Evolutionary conservation across 768 basidiomycete species (phyloP).

Genomic region (Chiua virens): DNA sequence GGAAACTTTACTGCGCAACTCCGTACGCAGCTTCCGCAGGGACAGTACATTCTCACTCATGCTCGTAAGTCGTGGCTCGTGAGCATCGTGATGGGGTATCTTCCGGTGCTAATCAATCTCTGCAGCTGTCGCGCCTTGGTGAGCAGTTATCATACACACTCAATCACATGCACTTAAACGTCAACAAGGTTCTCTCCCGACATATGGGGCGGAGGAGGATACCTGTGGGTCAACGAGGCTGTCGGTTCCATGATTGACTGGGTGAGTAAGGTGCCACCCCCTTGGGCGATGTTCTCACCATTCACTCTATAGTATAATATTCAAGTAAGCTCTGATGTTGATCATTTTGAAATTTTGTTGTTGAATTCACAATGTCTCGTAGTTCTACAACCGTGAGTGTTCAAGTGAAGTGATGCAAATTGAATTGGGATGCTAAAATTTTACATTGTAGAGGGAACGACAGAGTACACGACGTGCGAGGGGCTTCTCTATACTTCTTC

Average conservation of each 20-base stretch:
- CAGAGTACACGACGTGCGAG: slow-evolving; percentile 38
- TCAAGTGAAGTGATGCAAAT: neutral
- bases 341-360: neutral
- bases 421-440: neutral
- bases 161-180: neutral
- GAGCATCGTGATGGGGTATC: neutral
- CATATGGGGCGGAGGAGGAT: neutral
- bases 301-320: slow-evolving; percentile 39
- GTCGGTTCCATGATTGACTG: slow-evolving; percentile 3
- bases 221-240: neutral
- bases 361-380: neutral
- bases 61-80: slow-evolving; percentile 23
- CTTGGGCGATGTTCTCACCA: neutral
- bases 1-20: slow-evolving; percentile 29
- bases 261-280: neutral
- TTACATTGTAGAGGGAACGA: slow-evolving; percentile 29
- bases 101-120: too few species aligned
- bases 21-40: slow-evolving; percentile 27
- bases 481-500: slow-evolving; percentile 41
- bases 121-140: neutral
- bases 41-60: slow-evolving; percentile 30
- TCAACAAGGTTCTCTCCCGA: neutral
- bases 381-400: slow-evolving; percentile 19
- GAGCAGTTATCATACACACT: neutral
- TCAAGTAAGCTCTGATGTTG: slow-evolving; percentile 22